Percentiles rank a stretch among this genome's conserved stretches.
Conservation (phyloP, 441 rosid species). For the Viola pubescens region DNA sequence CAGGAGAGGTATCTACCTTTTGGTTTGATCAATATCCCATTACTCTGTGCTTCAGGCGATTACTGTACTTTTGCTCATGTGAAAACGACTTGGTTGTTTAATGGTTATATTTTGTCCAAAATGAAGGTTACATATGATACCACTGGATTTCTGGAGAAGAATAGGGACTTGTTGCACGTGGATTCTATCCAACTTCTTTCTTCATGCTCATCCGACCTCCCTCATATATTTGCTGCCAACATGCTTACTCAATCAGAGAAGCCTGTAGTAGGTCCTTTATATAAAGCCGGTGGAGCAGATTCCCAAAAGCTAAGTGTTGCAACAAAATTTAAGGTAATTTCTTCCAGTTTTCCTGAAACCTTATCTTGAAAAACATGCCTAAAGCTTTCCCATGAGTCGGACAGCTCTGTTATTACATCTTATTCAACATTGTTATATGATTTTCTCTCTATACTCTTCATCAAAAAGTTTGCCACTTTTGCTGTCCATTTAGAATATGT, state of each 20-base stretch:
- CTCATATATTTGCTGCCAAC: constrained; percentile 81
- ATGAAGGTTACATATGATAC: constrained; percentile 88
- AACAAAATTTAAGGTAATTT: constrained; percentile 82
- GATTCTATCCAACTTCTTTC: constrained; percentile 94
- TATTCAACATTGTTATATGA: too few species aligned
- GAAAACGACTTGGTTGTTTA: constrained; percentile 18
- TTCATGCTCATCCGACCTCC: constrained; percentile 81
- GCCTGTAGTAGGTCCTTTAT: constrained; percentile 71
- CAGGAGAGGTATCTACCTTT: constrained; percentile 69
- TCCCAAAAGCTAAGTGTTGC: constrained; percentile 92
- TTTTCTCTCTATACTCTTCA: too few species aligned
- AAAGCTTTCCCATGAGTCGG: neutral
- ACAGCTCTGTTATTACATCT: too few species aligned
- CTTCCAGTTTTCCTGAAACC: constrained; percentile 8
- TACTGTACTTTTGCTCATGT: neutral
- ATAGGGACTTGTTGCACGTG: constrained; percentile 86
- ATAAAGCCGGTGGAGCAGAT: constrained; percentile 97
- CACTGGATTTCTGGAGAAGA: constrained; percentile 93
- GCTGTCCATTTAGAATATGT: too few species aligned
- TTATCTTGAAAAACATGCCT: neutral
- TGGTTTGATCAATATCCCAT: neutral
- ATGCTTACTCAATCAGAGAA: constrained; percentile 82
- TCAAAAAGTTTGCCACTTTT: neutral
- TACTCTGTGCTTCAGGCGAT: neutral
- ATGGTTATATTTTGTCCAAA: constrained; percentile 25